Base-by-base conservation (phyloP, 2,329 filamentous ascomycete genomes). In the Microascus cirrosus region DNA sequence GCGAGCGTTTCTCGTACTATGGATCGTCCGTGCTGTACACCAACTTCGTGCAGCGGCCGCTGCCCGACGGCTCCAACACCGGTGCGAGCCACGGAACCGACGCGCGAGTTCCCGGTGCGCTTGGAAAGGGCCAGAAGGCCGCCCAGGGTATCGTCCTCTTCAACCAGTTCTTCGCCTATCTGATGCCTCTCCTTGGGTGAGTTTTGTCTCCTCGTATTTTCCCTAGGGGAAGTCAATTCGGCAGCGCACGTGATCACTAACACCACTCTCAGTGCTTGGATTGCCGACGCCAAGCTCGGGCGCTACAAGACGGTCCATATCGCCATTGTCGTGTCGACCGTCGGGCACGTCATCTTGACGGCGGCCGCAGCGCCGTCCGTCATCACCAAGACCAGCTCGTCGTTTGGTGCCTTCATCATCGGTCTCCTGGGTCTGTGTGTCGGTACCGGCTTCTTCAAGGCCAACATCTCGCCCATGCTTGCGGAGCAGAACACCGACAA, bases 381-480 rank as follows among this genome's bases (percentile, higher is more conserved):
- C 54, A 84, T 90, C 53, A 71, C 80, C 52, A 71, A 81, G 61
- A 71, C 73, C 39, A 77, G 83, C 18, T 74, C 76, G 13, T 75
- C 85, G 0, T 80, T 89, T 53, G 85, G 75, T 1, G 83, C 81
- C 56, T 87, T 90, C 64, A 78, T 90, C 65, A 81, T 90, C 66
- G 86, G 86, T n/a, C 72, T 78, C 35, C 65, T 79, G 36, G 66
- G 67, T 25, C 74, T 80, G 45, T 76, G 77, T 62, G 69, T 89
- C 34, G 88, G 88, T 51, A 89, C 87, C 1, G 88, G 88, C 61
- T 86, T 89, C 65, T 90, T 92, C 80, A 93, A 92, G 75, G 82
- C 85, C 62, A 92, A 92, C 66, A 87, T 92, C 51, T 84, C 85
- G 0, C 84, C 86, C 0, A 73, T 89, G 20, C 81, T 90, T 58